Conservation (phyloP, 768 basidiomycete genomes). For the Serendipita sp. region DNA sequence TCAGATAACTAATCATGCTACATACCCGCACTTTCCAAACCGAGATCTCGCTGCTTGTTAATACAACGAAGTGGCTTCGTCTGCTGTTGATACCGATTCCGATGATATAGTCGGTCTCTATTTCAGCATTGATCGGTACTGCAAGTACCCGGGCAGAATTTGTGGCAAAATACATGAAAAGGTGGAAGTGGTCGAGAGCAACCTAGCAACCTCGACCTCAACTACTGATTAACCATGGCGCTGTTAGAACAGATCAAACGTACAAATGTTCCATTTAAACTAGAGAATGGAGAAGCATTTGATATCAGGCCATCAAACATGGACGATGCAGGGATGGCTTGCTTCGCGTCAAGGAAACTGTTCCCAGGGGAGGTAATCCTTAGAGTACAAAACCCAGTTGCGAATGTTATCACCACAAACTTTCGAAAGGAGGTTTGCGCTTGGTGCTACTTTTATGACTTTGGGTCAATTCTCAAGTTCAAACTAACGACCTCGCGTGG, state of each 20-base stretch:
- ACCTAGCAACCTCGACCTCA: background rate
- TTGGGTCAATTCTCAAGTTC: background rate
- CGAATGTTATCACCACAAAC: background rate
- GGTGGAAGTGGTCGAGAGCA: background rate
- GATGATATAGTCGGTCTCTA: constrained; percentile 40
- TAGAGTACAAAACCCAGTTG: background rate
- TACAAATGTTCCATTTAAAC: background rate
- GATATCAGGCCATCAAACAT: background rate
- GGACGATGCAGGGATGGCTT: background rate
- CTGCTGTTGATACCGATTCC: constrained; percentile 46
- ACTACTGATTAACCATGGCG: background rate
- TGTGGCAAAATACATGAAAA: constrained; percentile 69
- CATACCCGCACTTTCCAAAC: constrained; percentile 72
- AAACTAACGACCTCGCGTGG: background rate
- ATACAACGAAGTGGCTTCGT: constrained; percentile 60
- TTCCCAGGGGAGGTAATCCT: background rate
- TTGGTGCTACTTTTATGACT: constrained; percentile 1
- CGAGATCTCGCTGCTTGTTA: constrained; percentile 53
- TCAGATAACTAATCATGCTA: constrained; percentile 11
- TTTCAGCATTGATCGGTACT: constrained; percentile 48
- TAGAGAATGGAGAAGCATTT: background rate
- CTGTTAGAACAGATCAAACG: background rate
- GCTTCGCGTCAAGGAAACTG: background rate
- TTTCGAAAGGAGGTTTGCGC: constrained; percentile 1
- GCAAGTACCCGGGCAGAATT: constrained; percentile 58